A percentile compares a stretch with the other conserved stretches of the same genome.
Evolutionary conservation across 495 filamentous ascomycete species (phyloP).

Genomic region (Ramalina peruviana): DNA sequence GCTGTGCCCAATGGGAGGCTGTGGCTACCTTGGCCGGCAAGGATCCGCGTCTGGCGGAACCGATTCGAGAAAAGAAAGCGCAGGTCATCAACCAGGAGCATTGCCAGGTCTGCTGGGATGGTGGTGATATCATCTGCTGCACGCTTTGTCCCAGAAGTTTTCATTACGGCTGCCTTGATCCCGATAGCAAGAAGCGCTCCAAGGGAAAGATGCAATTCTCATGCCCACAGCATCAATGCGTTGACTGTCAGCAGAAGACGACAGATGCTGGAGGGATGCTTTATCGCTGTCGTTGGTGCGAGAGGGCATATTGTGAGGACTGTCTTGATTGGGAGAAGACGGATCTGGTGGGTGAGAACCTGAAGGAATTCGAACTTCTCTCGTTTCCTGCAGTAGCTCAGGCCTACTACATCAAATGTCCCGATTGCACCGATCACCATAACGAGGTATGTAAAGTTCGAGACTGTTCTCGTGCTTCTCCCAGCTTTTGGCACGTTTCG

Average conservation of each 20-base stretch:
- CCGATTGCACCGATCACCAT: conserved; percentile 26
- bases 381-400: conserved; percentile 27
- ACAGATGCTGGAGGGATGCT: conserved; percentile 44
- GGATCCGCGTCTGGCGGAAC: conserved; percentile 22
- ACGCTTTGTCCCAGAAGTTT: conserved; percentile 42
- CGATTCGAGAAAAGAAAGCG: conserved; percentile 24
- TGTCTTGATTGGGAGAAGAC: conserved; percentile 44
- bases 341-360: conserved; percentile 35
- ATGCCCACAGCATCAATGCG: conserved; percentile 47
- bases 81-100: conserved; percentile 36
- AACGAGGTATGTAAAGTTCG: conserved; percentile 16
- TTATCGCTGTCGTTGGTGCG: conserved; percentile 44
- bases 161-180: conserved; percentile 37
- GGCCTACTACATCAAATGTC: conserved; percentile 40
- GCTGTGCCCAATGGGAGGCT: conserved; percentile 40
- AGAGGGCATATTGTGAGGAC: conserved; percentile 45
- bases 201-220: conserved; percentile 28
- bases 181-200: conserved; percentile 22
- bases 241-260: conserved; percentile 39
- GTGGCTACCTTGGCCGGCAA: conserved; percentile 43
- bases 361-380: conserved; percentile 36
- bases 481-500: too few species aligned
- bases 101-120: conserved; percentile 43
- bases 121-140: conserved; percentile 34
- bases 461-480: not conserved